Conservation (phyloP, 495 filamentous ascomycete species). For the Lophiostoma macrostomum region DNA sequence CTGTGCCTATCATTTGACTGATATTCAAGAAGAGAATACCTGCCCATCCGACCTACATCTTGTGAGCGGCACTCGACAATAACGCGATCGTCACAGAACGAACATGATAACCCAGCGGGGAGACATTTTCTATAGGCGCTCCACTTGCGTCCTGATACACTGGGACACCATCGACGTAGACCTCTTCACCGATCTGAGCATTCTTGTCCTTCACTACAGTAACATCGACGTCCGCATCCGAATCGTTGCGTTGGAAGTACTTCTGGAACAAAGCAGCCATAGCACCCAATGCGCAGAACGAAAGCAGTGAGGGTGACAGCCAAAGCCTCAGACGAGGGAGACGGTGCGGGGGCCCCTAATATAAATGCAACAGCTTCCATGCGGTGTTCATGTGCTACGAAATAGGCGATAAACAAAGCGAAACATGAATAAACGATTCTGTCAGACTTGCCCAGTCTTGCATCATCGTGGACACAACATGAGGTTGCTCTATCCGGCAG, state of each 20-base stretch:
- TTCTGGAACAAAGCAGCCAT: slow-evolving; percentile 1
- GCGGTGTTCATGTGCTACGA: not conserved
- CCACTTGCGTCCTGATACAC: slow-evolving; percentile 20
- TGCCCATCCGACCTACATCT: slow-evolving; percentile 17
- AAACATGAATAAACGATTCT: not conserved
- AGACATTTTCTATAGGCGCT: slow-evolving; percentile 13
- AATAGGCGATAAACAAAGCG: not conserved
- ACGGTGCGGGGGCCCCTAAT: not conserved
- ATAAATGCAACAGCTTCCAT: not conserved
- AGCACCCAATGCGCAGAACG: not conserved
- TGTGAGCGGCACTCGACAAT: too few species aligned
- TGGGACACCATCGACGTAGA: slow-evolving; percentile 8
- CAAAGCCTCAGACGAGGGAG: not conserved
- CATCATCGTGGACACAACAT: too few species aligned
- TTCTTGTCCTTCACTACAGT: slow-evolving; percentile 12
- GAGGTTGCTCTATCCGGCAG: too few species aligned
- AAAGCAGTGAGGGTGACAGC: not conserved
- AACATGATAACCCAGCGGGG: slow-evolving; percentile 15
- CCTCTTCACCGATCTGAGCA: slow-evolving; percentile 15
- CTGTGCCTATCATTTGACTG: slow-evolving; percentile 21
- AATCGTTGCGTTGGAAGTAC: not conserved
- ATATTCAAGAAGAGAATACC: slow-evolving; percentile 18
- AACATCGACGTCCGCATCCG: not conserved
- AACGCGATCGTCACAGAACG: too few species aligned
- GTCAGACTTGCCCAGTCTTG: not conserved